A percentile compares a stretch with the other conserved stretches of the same genome.
Evolutionary conservation across 2,329 filamentous ascomycete species (phyloP).

Genomic region (Sphaerulina musiva): DNA sequence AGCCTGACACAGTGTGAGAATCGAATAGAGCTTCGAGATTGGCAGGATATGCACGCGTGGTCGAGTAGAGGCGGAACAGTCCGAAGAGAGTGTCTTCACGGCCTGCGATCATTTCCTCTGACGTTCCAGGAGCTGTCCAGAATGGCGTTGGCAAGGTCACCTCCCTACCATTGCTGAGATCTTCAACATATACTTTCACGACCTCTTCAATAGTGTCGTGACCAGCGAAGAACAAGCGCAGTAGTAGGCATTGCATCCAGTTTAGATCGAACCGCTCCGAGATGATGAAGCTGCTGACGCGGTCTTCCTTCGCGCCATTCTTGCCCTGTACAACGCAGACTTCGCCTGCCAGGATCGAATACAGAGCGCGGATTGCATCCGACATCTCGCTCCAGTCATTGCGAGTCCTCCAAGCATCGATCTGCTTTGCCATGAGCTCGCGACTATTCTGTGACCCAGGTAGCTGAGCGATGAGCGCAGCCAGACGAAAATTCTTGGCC

Average conservation of each 20-base stretch:
- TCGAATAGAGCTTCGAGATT: conserved; percentile 63
- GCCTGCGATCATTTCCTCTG: conserved; percentile 28
- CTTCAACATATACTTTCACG: conserved; percentile 64
- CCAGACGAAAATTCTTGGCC: conserved; percentile 74
- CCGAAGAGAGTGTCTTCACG: conserved; percentile 81
- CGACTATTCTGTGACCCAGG: conserved; percentile 64
- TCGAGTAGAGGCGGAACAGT: conserved; percentile 59
- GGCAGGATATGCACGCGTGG: conserved; percentile 28
- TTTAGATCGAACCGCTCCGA: conserved; percentile 77
- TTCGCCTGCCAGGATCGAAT: conserved; percentile 83
- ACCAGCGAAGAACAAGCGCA: conserved; percentile 84
- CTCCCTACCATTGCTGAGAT: conserved; percentile 65
- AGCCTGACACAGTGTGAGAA: conserved; percentile 69
- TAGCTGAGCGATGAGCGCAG: conserved; percentile 75
- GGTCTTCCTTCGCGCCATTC: conserved; percentile 70
- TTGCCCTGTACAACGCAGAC: conserved; percentile 76
- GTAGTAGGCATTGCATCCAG: conserved; percentile 88
- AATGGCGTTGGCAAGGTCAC: conserved; percentile 62
- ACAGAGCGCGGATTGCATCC: conserved; percentile 75
- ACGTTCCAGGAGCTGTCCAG: conserved; percentile 35
- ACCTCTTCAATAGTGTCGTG: conserved; percentile 62
- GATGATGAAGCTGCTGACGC: conserved; percentile 71
- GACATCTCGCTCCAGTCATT: conserved; percentile 83
- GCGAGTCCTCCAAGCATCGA: conserved; percentile 75
- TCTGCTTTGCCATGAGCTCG: conserved; percentile 69